phyloP scores from a whole-genome alignment of 1,139 yeast genomes.

The Candida smagusa region DNA sequence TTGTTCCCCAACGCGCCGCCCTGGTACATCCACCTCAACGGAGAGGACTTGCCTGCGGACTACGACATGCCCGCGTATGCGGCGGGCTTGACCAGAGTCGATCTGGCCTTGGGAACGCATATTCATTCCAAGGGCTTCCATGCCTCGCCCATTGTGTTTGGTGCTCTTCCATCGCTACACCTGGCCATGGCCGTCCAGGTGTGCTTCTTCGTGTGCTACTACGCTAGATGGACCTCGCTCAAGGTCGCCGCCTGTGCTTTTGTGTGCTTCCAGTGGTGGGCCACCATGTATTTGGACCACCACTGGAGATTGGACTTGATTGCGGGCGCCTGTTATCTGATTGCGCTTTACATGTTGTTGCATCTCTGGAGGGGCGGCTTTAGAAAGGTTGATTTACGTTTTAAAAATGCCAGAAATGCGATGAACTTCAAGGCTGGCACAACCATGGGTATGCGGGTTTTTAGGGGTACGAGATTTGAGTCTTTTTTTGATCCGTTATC shows the following conservation, averaged over 20 bases:
- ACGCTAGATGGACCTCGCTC: slow-evolving; percentile 35
- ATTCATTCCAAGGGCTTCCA: slow-evolving; percentile 61
- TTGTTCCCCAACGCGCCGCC: slow-evolving; percentile 69
- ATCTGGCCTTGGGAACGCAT: slow-evolving; percentile 60
- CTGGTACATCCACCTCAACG: slow-evolving; percentile 63
- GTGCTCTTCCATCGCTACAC: slow-evolving; percentile 67
- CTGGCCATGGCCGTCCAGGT: slow-evolving; percentile 61
- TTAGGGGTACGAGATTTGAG: slow-evolving; percentile 42
- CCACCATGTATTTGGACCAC: slow-evolving; percentile 69
- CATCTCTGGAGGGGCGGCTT: slow-evolving; percentile 19
- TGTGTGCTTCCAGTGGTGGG: slow-evolving; percentile 67
- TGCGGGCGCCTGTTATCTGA: slow-evolving; percentile 50
- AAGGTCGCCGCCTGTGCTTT: slow-evolving; percentile 32
- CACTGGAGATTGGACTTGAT: slow-evolving; percentile 65
- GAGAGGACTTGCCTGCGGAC: slow-evolving; percentile 49
- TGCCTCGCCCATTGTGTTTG: slow-evolving; percentile 66
- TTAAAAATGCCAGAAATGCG: slow-evolving; percentile 30
- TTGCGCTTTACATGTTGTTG: slow-evolving; percentile 39
- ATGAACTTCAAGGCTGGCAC: slow-evolving; percentile 35
- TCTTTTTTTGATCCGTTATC: slow-evolving; percentile 50
- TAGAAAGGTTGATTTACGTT: slow-evolving; percentile 21
- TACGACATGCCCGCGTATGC: slow-evolving; percentile 67
- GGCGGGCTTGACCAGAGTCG: slow-evolving; percentile 67
- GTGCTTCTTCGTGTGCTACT: slow-evolving; percentile 44
- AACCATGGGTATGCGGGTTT: slow-evolving; percentile 61